Evolutionary conservation across 129 eudicot genomes (phyloP).

Genomic region (Deinandra increscens): DNA sequence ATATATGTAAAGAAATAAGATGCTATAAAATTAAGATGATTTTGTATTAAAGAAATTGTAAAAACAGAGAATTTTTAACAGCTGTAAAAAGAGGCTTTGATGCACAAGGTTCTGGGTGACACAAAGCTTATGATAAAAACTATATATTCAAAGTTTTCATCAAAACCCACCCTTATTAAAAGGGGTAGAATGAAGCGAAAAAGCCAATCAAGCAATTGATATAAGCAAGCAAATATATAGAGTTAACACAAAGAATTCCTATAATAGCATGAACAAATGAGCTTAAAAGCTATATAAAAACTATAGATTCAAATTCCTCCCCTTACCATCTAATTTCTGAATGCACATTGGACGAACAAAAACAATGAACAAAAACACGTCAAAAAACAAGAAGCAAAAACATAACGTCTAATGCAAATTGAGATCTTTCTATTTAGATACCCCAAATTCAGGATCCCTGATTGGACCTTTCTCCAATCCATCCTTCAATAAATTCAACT

Average conservation of each 20-base stretch:
- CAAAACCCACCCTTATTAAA: too few relatives aligned
- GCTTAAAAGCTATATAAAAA: constrained; percentile 29
- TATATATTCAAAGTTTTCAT: too few relatives aligned
- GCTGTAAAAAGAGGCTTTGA: too few relatives aligned
- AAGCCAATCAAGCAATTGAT: constrained; percentile 12
- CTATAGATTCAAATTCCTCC: constrained; percentile 31
- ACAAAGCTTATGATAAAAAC: too few relatives aligned
- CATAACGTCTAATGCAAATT: constrained; percentile 26
- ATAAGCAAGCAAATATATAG: constrained; percentile 25
- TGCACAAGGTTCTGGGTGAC: too few relatives aligned
- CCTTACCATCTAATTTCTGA: constrained; percentile 27
- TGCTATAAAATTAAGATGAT: too few relatives aligned
- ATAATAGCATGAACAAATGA: constrained; percentile 30
- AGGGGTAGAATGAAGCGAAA: background rate
- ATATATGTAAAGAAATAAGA: background rate
- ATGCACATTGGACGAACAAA: constrained; percentile 23
- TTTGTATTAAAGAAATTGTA: too few relatives aligned
- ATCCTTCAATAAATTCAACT: constrained; percentile 68
- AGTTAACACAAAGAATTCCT: constrained; percentile 27
- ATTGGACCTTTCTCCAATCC: constrained; percentile 47
- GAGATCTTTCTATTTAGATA: constrained; percentile 36
- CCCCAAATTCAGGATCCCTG: constrained; percentile 50
- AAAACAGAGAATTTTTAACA: too few relatives aligned
- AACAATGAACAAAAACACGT: constrained; percentile 11
- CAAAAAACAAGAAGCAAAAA: constrained; percentile 15